A percentile compares a stretch with the other conserved stretches of the same genome.
Conservation (phyloP, 2,329 filamentous ascomycete species). For the Fusarium poae region DNA sequence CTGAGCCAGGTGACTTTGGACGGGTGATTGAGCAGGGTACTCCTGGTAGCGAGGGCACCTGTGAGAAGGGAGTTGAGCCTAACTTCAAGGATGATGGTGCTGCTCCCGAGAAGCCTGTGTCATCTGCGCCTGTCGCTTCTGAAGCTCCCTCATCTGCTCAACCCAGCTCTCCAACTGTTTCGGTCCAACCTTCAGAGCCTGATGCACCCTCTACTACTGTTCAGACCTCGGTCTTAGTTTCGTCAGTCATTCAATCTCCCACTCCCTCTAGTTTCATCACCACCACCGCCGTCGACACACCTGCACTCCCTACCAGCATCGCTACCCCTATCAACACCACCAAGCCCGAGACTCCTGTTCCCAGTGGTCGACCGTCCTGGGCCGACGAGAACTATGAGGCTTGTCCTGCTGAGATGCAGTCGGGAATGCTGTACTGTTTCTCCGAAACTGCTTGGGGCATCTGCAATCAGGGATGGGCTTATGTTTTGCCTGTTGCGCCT, state of each 20-base stretch:
- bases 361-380: conserved; percentile 28
- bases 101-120: conserved; percentile 8
- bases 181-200: background rate
- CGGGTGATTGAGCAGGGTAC: conserved; percentile 37
- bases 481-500: conserved; percentile 34
- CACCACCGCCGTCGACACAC: background rate
- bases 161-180: background rate
- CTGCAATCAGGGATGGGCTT: conserved; percentile 44
- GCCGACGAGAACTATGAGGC: conserved; percentile 23
- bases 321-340: background rate
- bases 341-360: conserved; percentile 1
- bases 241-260: background rate
- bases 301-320: background rate
- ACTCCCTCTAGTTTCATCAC: background rate
- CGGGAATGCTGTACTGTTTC: conserved; percentile 39
- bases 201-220: background rate
- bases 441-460: conserved; percentile 38
- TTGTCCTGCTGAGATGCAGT: conserved; percentile 24
- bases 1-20: conserved; percentile 44
- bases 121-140: conserved; percentile 13
- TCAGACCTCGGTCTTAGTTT: background rate
- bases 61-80: conserved; percentile 36
- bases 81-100: conserved; percentile 37
- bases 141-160: background rate
- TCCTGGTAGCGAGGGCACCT: conserved; percentile 31